Evolutionary conservation across 805 yeast species (phyloP), one percentile per base, ranked within the genome.

Genomic region (Starmerella geochares): DNA sequence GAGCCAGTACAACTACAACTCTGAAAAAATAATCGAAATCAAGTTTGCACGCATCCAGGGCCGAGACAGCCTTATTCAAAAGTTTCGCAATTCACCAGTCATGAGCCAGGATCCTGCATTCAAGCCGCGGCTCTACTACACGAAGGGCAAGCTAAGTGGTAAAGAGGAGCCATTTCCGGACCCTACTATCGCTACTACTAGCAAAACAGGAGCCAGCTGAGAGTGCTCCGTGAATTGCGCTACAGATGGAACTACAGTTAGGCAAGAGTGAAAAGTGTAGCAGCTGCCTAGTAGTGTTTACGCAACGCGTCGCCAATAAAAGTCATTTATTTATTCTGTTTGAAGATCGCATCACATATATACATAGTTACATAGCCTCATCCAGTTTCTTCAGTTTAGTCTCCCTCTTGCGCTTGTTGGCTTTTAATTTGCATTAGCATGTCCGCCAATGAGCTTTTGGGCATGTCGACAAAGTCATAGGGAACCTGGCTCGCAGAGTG

Each of bases 401-500:
- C 11, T 37, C 40, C 6, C 17, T 33, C 21, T 36, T 36, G 7
- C 39, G 4, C 16, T 37, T n/a, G 28, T 7, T 9, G 47, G 48
- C 45, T 53, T 24, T 53, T 50, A 53, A 58, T 50, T 19, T 54
- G 50, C 20, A 9, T 24, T 2, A 59, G 48, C 39, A 60, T 40
- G 10, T 56, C 60, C 33, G 47, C 52, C 20, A 58, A 21, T 14
- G 56, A 35, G n/a, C 51, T 53, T 1, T 46, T 36, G 9, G 54
- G 50, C 60, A 60, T 59, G 62, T 86, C 92, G 3, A 92, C 83
- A 19, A 92, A 78, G 60, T 92, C 99, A 47, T 76, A 72, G 0
- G 99, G 99, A 2, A 92, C 95, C 60, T 85, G 88, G 63, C 81
- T 86, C 59, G 90, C 95, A 2, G 94, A 78, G 61, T 86, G 90